These are phyloP conservation scores for Taphrina wiesneri DNA, from an alignment of 1,139 yeast genomes.

Conservation along the genomic window DNA sequence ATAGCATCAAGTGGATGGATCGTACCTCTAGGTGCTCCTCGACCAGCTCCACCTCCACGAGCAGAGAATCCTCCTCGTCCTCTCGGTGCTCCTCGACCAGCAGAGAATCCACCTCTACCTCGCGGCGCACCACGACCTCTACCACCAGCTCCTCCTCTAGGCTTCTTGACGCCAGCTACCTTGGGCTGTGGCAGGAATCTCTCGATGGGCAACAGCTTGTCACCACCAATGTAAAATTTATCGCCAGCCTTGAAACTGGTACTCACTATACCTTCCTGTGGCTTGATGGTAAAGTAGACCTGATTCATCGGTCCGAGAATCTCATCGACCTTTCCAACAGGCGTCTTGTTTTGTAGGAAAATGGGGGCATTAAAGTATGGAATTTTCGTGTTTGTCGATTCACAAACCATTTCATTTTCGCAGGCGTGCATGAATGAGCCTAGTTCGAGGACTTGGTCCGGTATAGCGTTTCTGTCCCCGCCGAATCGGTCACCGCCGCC, in stretches of 20 bases:
- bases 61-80: slow-evolving; percentile 47
- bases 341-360: slow-evolving; percentile 86
- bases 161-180: slow-evolving; percentile 46
- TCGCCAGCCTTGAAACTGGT: slow-evolving; percentile 91
- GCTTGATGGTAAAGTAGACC: slow-evolving; percentile 93
- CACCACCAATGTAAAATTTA: slow-evolving; percentile 92
- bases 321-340: slow-evolving; percentile 97
- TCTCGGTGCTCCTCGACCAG: slow-evolving; percentile 49
- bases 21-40: slow-evolving; percentile 23
- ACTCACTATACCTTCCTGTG: slow-evolving; percentile 94
- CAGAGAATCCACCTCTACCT: slow-evolving; percentile 48
- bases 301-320: slow-evolving; percentile 96
- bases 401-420: slow-evolving; percentile 97
- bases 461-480: slow-evolving; percentile 27
- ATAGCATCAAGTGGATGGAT: background rate
- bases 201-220: slow-evolving; percentile 90
- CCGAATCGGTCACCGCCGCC: slow-evolving; percentile 33
- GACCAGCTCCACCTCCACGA: slow-evolving; percentile 47
- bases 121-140: slow-evolving; percentile 52
- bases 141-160: slow-evolving; percentile 54
- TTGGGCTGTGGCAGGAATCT: slow-evolving; percentile 67
- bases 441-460: slow-evolving; percentile 63
- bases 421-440: slow-evolving; percentile 89
- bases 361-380: slow-evolving; percentile 99
- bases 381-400: slow-evolving; percentile 86